Evolutionary conservation across 257 asterid genomes (phyloP), one percentile per base, ranked within the genome.

Genomic region (Gardenia jasminoides): DNA sequence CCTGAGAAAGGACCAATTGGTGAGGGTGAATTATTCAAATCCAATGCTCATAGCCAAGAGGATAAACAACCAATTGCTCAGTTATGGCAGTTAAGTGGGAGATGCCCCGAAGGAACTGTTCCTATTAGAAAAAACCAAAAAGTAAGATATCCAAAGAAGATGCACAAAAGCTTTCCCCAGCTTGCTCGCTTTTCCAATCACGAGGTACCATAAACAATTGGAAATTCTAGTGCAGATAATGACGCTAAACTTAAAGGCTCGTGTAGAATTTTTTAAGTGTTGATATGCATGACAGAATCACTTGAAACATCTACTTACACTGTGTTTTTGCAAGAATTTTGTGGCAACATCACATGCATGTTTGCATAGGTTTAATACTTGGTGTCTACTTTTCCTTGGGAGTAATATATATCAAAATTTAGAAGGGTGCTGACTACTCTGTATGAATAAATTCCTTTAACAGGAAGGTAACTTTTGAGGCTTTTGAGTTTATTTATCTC

Each of bases 41-140:
- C 7, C n/a, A 67, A 72, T 3, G 6, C 67, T 28, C 83, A 82
- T 64, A 80, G 77, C 39, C 74, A 72, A 41, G 72, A 30, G 1
- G 87, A 82, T 44, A 67, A 78, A 48, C 79, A 84, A 80, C 68
- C 83, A 62, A 84, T 84, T 70, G 50, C 84, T 77, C 98, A 92
- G 80, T 43, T 85, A 70, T 91, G 98, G 96, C 94, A 88, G 58
- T 69, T 17, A 75, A 86, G 83, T 74, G 95, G 93, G 70, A 87
- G 83, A 58, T 93, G 98, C 72, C 88, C 91, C 2, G 80, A 84
- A 26, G 97, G 94, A 71, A 91, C 98, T 28, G 82, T 93, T 75
- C 98, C 98, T 11, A 83, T 93, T 3, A 88, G 97, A 77, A 90
- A 96, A 85, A 7, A 89, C 94, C 0, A 85, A 80, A 73, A 67